Evolutionary conservation across 2,329 filamentous ascomycete species (phyloP).

Genomic region (Phaeomoniella chlamydospora): DNA sequence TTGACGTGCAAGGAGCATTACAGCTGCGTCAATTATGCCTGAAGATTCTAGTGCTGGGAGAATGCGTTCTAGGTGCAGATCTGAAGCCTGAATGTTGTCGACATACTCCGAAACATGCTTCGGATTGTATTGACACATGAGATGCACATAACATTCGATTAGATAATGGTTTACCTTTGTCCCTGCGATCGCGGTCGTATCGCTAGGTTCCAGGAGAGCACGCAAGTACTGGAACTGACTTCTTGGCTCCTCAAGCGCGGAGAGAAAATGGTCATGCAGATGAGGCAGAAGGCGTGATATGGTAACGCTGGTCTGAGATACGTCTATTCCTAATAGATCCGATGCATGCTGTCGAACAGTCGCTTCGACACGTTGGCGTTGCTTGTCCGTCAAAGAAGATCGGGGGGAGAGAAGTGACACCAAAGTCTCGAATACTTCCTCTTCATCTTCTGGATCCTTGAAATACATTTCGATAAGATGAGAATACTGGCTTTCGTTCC

Average conservation of each 20-base stretch:
- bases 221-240: slow-evolving; percentile 64
- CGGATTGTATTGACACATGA: slow-evolving; percentile 81
- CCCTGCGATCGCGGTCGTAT: slow-evolving; percentile 16
- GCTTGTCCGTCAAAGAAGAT: slow-evolving; percentile 48
- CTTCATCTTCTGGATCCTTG: slow-evolving; percentile 64
- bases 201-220: slow-evolving; percentile 55
- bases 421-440: slow-evolving; percentile 66
- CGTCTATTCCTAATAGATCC: slow-evolving; percentile 53
- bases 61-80: slow-evolving; percentile 65
- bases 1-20: slow-evolving; percentile 79
- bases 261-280: slow-evolving; percentile 52
- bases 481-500: slow-evolving; percentile 62
- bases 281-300: slow-evolving; percentile 48
- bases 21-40: slow-evolving; percentile 82
- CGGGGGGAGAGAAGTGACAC: not conserved
- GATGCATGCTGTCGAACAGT: slow-evolving; percentile 52
- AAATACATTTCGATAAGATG: slow-evolving; percentile 70
- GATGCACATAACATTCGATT: slow-evolving; percentile 69
- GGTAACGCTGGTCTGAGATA: slow-evolving; percentile 48
- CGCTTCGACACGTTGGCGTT: slow-evolving; percentile 54
- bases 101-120: slow-evolving; percentile 77
- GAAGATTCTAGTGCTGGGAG: slow-evolving; percentile 79
- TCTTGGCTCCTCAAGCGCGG: slow-evolving; percentile 44
- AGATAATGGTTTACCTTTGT: slow-evolving; percentile 32
- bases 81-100: slow-evolving; percentile 56